Percentiles rank a stretch among this genome's conserved stretches.
These are phyloP conservation scores for Claviceps sp. DNA, from an alignment of 2,329 filamentous ascomycete species.

Conservation along the genomic window DNA sequence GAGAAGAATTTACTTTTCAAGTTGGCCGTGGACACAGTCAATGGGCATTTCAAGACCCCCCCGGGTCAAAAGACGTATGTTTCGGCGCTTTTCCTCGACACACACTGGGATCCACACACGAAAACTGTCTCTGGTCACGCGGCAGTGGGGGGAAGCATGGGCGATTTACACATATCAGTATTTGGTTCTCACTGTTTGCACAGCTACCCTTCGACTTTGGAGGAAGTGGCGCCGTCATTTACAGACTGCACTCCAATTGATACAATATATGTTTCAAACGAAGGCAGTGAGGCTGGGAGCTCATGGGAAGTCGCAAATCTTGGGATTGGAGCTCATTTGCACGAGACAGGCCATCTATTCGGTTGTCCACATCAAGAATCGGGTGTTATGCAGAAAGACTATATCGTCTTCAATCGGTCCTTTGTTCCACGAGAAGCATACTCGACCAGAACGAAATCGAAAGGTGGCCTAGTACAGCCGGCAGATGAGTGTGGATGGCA, in stretches of 20 bases:
- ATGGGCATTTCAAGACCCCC: slow-evolving; percentile 58
- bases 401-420: slow-evolving; percentile 68
- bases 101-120: slow-evolving; percentile 66
- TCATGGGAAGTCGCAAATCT: slow-evolving; percentile 94
- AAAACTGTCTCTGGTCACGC: slow-evolving; percentile 69
- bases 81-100: slow-evolving; percentile 72
- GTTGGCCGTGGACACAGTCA: slow-evolving; percentile 67
- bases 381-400: slow-evolving; percentile 88
- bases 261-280: slow-evolving; percentile 65
- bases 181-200: slow-evolving; percentile 89
- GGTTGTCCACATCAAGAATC: slow-evolving; percentile 81
- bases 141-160: slow-evolving; percentile 61
- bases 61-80: slow-evolving; percentile 79
- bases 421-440: slow-evolving; percentile 74
- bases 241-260: slow-evolving; percentile 85
- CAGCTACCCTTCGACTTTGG: slow-evolving; percentile 77
- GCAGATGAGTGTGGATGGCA: slow-evolving; percentile 88
- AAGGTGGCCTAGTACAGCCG: slow-evolving; percentile 59
- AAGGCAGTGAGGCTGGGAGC: slow-evolving; percentile 74
- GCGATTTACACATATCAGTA: slow-evolving; percentile 69
- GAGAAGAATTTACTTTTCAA: slow-evolving; percentile 61
- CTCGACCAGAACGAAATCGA: slow-evolving; percentile 73
- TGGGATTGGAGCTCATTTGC: slow-evolving; percentile 83
- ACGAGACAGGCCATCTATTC: slow-evolving; percentile 81
- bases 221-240: slow-evolving; percentile 82